Evolutionary conservation across 495 filamentous ascomycete genomes (phyloP).

Genomic region (Talaromyces borbonicus): DNA sequence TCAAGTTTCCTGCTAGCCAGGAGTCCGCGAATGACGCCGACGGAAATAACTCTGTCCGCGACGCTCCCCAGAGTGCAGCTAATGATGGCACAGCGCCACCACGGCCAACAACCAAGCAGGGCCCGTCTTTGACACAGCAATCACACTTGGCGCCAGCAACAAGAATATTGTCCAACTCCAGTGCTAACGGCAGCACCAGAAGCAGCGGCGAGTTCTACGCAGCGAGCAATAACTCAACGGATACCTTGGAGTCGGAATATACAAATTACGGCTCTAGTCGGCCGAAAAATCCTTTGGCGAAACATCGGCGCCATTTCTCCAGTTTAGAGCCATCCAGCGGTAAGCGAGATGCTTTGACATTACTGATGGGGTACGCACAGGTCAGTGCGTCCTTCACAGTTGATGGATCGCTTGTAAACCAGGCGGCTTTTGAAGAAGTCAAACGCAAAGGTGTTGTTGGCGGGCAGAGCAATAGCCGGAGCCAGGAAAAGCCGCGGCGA

Average conservation of each 20-base stretch:
- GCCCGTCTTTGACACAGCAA: constrained; percentile 16
- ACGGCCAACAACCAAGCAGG: constrained; percentile 12
- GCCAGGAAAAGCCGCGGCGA: constrained; percentile 57
- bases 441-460: constrained; percentile 89
- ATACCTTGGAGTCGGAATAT: constrained; percentile 90
- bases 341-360: constrained; percentile 50
- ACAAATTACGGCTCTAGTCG: constrained; percentile 51
- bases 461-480: constrained; percentile 24
- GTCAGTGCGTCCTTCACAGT: constrained; percentile 86
- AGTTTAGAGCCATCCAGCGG: constrained; percentile 38
- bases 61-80: constrained; percentile 17
- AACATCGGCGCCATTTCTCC: constrained; percentile 55
- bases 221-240: constrained; percentile 83
- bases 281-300: constrained; percentile 30
- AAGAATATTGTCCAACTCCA: constrained; percentile 63
- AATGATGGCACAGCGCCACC: constrained; percentile 13
- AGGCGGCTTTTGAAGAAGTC: constrained; percentile 86
- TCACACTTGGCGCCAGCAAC: constrained; percentile 53
- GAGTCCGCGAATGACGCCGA: constrained; percentile 22
- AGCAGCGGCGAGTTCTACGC: constrained; percentile 95
- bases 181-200: constrained; percentile 39
- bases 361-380: constrained; percentile 98
- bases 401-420: constrained; percentile 84
- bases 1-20: constrained; percentile 56
- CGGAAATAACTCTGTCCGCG: constrained; percentile 13